These are phyloP conservation scores for Fusarium tricinctum DNA, from an alignment of 2,329 filamentous ascomycete species.

Conservation along the genomic window DNA sequence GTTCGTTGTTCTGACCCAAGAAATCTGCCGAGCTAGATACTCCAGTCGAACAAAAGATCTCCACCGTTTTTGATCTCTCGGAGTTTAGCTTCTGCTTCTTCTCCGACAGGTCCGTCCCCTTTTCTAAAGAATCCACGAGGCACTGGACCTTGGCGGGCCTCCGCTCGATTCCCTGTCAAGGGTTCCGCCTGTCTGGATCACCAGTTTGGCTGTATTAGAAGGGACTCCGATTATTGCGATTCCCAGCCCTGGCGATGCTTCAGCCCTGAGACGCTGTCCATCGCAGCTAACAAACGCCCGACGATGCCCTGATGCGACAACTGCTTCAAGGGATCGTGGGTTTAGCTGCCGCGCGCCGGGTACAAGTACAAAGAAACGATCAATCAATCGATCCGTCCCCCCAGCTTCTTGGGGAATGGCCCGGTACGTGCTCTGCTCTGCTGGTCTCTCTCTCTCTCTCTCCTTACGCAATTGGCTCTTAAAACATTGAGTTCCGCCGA, in stretches of 20 bases:
- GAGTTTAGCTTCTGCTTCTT: constrained; percentile 19
- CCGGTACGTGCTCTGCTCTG: not conserved
- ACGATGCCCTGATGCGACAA: constrained; percentile 27
- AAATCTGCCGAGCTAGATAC: not conserved
- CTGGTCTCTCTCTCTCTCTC: not conserved
- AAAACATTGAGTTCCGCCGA: constrained; percentile 29
- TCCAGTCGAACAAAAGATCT: not conserved
- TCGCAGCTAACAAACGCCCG: constrained; percentile 31
- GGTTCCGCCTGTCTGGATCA: constrained; percentile 42
- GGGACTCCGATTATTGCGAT: constrained; percentile 36
- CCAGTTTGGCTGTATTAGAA: constrained; percentile 32
- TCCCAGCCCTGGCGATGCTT: constrained; percentile 22
- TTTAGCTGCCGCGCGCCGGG: constrained; percentile 3
- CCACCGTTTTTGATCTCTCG: constrained; percentile 24
- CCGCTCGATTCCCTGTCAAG: constrained; percentile 39
- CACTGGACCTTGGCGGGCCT: constrained; percentile 20
- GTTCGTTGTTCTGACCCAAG: not conserved
- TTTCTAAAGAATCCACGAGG: constrained; percentile 3
- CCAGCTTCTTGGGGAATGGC: not conserved
- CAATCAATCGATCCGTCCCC: constrained; percentile 9
- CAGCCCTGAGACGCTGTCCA: constrained; percentile 28
- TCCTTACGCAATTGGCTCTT: constrained; percentile 7
- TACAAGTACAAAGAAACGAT: constrained; percentile 11
- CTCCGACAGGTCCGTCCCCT: constrained; percentile 13
- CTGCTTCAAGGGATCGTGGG: constrained; percentile 17